A percentile compares a stretch with the other conserved stretches of the same genome.
These are phyloP conservation scores for Kazachstania bromeliacearum DNA, from an alignment of 805 yeast species.

Conservation along the genomic window DNA sequence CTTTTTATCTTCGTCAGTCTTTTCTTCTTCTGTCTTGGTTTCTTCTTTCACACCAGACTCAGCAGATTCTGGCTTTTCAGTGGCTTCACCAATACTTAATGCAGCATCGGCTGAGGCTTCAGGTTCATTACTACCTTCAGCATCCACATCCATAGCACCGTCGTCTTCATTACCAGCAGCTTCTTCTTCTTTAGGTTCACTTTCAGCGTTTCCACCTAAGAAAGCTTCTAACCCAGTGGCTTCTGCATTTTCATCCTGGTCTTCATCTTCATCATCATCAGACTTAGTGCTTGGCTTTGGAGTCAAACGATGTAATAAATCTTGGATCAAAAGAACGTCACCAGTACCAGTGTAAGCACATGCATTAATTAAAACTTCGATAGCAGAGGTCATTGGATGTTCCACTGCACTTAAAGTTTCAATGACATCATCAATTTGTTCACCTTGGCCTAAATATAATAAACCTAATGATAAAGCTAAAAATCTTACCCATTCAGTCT, in stretches of 20 bases:
- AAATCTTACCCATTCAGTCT: slow-evolving; percentile 80
- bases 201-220: slow-evolving; percentile 25
- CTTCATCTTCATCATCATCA: slow-evolving; percentile 46
- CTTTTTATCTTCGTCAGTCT: slow-evolving; percentile 18
- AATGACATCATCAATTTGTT: slow-evolving; percentile 85
- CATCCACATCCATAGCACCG: slow-evolving; percentile 20
- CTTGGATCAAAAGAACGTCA: slow-evolving; percentile 89
- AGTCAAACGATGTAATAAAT: slow-evolving; percentile 79
- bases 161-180: slow-evolving; percentile 14
- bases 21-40: slow-evolving; percentile 20
- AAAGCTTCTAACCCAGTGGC: slow-evolving; percentile 25
- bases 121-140: slow-evolving; percentile 2
- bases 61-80: slow-evolving; percentile 26
- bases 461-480: slow-evolving; percentile 88
- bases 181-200: slow-evolving; percentile 18
- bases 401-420: slow-evolving; percentile 93
- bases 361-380: slow-evolving; percentile 80
- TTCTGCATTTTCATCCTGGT: slow-evolving; percentile 29
- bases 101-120: slow-evolving; percentile 9
- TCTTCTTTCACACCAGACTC: slow-evolving; percentile 28
- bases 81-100: slow-evolving; percentile 30
- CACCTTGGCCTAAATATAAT: slow-evolving; percentile 86
- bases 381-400: slow-evolving; percentile 83
- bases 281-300: slow-evolving; percentile 53
- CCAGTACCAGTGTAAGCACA: slow-evolving; percentile 98